Base-by-base conservation (phyloP, 495 filamentous ascomycete genomes). In the Platismatia glauca region DNA sequence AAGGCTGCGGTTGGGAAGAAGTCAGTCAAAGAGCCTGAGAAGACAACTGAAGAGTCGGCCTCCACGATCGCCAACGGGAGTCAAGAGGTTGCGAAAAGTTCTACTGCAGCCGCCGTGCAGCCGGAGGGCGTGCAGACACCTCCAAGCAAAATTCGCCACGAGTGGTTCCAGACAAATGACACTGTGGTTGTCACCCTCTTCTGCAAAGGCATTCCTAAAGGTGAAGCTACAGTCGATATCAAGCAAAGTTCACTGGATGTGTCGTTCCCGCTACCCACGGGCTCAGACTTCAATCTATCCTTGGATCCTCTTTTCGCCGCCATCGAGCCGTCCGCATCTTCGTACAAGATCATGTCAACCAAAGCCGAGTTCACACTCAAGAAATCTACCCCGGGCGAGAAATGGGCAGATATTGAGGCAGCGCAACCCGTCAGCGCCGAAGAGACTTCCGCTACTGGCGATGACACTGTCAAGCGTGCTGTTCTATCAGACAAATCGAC, bases 281-380 rank as follows among this genome's bases (percentile, higher is more conserved):
- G 70, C 6, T 77, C 81, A 35, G 81, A 79, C 59, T 91, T 80
- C 69, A 78, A 82, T 50, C 89, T 89, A 59, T 84, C 84, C 0
- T 74, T 96, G 46, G 78, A 89, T 44, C 89, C 89, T 6, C 82
- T 96, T 11, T 90, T 77, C 67, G 84, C 82, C 24, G 67, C 76
- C 12, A 84, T 98, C 66, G 81, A 88, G 46, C 72, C 84, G 0
- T 65, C 78, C 12, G 66, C 76, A 24, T 89, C 83, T 31, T 84
- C 77, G 24, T 84, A 76, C 69, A 80, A 80, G 11, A 82, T 91
- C 34, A 86, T 88, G 53, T 77, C 86, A 7, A 89, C 87, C 57
- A 98, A 97, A 73, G 84, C 97, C 59, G 94, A 97, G 72, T 75
- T 97, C 37, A 77, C 78, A 2, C 78, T 98, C 31, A 77, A 77